Evolutionary conservation across 108 stramenopile species (phyloP), one percentile per base, ranked within the genome.

Genomic region (Fragilariopsis cylindrus): DNA sequence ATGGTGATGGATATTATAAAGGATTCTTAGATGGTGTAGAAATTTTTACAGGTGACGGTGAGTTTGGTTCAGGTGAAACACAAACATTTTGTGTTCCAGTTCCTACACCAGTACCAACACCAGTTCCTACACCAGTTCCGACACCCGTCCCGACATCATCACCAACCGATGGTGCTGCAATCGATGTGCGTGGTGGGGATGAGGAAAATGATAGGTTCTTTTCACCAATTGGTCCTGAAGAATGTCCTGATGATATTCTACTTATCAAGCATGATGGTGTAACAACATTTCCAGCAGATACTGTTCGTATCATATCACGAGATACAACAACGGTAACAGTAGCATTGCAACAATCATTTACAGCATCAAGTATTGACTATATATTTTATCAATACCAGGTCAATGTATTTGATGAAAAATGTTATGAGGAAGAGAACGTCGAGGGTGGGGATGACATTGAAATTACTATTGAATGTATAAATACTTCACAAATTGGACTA

Each of bases 1-100:
- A 82, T 30, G 84, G 84, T 42, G 53, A 77, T n/a, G 84, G 84
- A 76, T 78, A 58, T 30, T 84, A 84, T 39, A 56, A 75, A 67
- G 13, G 81, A 19, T 52, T 21, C 18, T 71, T 70, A 41, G 81
- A 82, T 71, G 79, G 80, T 21, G 42, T 40, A 3, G 54, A 66
- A 40, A 47, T 81, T 49, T 12, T 46, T 15, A 77, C 52, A 21
- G 57, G 41, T 5, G 57, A 21, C 0, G 83, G 71, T 3, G 71
- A 74, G 7, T 84, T 81, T 45, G 79, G 79, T 19, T 57, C 65
- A 46, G 48, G 57, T 19, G 82, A 83, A 69, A 73, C 50, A 42
- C 70, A 12, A 15, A 56, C n/a, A 63, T 74, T 68, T 48, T 46
- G 19, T 13, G 66, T 21, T 15, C 4, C 45, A 15, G 46, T n/a